phyloP scores from a whole-genome alignment of 148 eudicot genomes.

The Chenopodium album region DNA sequence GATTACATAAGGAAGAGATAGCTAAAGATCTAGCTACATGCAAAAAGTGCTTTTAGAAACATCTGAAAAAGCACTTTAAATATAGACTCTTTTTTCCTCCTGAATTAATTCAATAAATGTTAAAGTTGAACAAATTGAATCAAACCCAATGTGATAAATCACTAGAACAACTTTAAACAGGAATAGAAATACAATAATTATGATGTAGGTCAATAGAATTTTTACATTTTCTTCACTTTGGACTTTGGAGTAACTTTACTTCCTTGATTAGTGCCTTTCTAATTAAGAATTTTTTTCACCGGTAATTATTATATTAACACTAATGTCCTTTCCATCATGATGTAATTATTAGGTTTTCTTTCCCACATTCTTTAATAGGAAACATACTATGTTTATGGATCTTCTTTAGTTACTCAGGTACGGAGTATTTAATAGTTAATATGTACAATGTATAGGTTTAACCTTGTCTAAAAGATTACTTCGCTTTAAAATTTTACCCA shows the following conservation, averaged over 20 bases:
- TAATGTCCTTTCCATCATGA: neutral
- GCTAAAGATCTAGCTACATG: neutral
- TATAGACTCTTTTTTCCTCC: neutral
- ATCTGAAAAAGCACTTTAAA: constrained; percentile 4
- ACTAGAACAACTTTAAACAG: neutral
- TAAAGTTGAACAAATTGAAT: neutral
- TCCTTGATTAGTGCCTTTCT: neutral
- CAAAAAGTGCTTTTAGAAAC: neutral
- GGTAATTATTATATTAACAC: neutral
- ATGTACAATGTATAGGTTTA: no score
- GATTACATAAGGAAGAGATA: no score
- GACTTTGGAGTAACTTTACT: neutral
- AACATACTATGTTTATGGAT: no score
- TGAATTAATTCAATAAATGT: no score
- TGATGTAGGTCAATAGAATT: neutral
- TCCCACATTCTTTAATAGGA: no score
- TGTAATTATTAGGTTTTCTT: neutral
- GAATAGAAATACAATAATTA: neutral
- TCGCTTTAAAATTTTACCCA: no score
- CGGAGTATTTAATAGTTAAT: no score
- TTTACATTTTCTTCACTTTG: neutral
- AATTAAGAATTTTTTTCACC: neutral
- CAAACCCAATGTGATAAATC: neutral
- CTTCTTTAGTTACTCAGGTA: no score
- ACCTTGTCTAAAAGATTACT: no score